A percentile compares a stretch with the other conserved stretches of the same genome.
Evolutionary conservation across 768 basidiomycete species (phyloP).

Genomic region (Xanthoconium purpureum): DNA sequence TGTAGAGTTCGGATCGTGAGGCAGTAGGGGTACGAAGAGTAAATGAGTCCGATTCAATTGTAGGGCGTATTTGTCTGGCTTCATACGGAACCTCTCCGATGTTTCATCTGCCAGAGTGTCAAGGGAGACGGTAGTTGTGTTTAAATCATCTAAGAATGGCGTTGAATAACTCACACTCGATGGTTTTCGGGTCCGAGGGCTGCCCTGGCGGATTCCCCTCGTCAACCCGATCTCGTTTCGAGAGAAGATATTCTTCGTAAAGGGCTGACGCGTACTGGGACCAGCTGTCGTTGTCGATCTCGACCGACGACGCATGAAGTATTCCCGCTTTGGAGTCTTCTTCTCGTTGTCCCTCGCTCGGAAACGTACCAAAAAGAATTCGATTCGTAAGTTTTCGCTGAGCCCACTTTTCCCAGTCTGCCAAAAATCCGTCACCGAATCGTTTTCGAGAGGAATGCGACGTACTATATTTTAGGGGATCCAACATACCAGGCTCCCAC

Average conservation of each 20-base stretch:
- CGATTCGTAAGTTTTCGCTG: background rate
- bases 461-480: too few species aligned
- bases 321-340: background rate
- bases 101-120: background rate
- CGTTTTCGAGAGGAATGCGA: too few species aligned
- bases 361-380: background rate
- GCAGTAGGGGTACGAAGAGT: constrained; percentile 20
- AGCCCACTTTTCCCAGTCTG: too few species aligned
- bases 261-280: background rate
- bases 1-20: background rate
- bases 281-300: background rate
- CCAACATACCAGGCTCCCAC: too few species aligned
- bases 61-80: constrained; percentile 9
- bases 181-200: background rate
- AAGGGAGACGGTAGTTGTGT: background rate
- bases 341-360: background rate
- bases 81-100: background rate
- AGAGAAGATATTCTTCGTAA: background rate
- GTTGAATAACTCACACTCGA: background rate
- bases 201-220: background rate
- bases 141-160: background rate
- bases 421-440: too few species aligned
- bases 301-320: background rate
- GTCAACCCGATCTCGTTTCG: background rate
- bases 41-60: constrained; percentile 23